Conservation (phyloP, 805 yeast species). For the Blastobotrys parvus region DNA sequence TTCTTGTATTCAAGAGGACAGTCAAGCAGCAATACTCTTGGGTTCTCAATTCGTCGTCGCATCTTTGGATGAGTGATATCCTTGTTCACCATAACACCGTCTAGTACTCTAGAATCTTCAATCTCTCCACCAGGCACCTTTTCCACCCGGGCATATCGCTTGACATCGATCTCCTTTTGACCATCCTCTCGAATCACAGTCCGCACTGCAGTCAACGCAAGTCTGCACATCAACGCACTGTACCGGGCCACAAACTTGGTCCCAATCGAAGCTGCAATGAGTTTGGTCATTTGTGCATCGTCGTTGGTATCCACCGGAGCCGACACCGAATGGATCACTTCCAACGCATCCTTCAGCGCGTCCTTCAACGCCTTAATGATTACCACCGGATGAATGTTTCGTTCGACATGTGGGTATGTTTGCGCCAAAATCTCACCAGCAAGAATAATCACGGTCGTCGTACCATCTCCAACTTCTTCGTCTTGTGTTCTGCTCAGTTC, state of each 20-base stretch:
- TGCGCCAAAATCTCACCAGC: constrained; percentile 97
- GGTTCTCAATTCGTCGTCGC: constrained; percentile 83
- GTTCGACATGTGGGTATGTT: constrained; percentile 84
- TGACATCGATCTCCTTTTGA: constrained; percentile 75
- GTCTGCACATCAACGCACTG: constrained; percentile 83
- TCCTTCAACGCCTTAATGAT: constrained; percentile 89
- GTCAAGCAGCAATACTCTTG: constrained; percentile 81
- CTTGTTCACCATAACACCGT: constrained; percentile 88
- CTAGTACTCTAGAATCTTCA: constrained; percentile 76
- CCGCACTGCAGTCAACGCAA: constrained; percentile 81
- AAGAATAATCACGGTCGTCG: constrained; percentile 91
- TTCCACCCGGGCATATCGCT: constrained; percentile 88
- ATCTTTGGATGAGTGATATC: constrained; percentile 99
- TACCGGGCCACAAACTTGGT: constrained; percentile 89
- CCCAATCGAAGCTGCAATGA: constrained; percentile 88
- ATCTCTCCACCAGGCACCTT: constrained; percentile 98
- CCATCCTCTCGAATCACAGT: constrained; percentile 49
- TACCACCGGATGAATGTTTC: constrained; percentile 93
- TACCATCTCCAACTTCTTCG: constrained; percentile 98
- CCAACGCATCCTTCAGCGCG: constrained; percentile 85
- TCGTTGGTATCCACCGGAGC: constrained; percentile 75
- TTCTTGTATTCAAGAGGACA: constrained; percentile 97
- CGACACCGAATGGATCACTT: constrained; percentile 75
- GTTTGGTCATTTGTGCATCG: constrained; percentile 77
- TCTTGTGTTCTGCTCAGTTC: constrained; percentile 96